A percentile compares a stretch with the other conserved stretches of the same genome.
These are phyloP conservation scores for Penicillium cosmopolitanum DNA, from an alignment of 495 filamentous ascomycete species.

Conservation along the genomic window DNA sequence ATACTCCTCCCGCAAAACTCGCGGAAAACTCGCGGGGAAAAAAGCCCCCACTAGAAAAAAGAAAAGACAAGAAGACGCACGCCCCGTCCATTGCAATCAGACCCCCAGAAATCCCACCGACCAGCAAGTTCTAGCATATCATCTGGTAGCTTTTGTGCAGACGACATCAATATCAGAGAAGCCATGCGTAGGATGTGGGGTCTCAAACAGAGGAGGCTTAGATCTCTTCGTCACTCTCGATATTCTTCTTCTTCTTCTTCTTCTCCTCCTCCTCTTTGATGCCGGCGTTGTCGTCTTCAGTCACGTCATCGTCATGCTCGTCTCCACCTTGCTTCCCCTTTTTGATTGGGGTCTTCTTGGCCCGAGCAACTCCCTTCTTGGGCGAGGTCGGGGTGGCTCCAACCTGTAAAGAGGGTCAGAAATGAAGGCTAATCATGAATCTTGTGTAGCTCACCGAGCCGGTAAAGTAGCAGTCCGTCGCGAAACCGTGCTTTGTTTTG, in stretches of 20 bases:
- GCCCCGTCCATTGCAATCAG: neutral
- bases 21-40: too few relatives aligned
- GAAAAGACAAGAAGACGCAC: neutral
- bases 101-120: neutral
- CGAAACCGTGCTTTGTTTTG: slow-evolving; percentile 32
- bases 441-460: neutral
- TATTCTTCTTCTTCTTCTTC: neutral
- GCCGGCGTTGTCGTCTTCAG: neutral
- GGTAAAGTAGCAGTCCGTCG: neutral
- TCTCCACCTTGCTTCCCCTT: neutral
- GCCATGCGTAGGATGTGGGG: neutral
- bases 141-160: neutral
- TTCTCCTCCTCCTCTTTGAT: neutral
- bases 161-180: neutral
- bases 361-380: neutral
- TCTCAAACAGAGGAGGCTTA: neutral
- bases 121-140: neutral
- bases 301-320: neutral
- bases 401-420: neutral
- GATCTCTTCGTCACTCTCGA: neutral
- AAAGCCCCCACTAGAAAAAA: neutral
- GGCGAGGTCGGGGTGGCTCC: neutral
- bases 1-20: too few relatives aligned
- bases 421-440: neutral
- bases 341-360: neutral